Conservation (phyloP, 108 stramenopile species). For the Parietichytrium sp. region DNA sequence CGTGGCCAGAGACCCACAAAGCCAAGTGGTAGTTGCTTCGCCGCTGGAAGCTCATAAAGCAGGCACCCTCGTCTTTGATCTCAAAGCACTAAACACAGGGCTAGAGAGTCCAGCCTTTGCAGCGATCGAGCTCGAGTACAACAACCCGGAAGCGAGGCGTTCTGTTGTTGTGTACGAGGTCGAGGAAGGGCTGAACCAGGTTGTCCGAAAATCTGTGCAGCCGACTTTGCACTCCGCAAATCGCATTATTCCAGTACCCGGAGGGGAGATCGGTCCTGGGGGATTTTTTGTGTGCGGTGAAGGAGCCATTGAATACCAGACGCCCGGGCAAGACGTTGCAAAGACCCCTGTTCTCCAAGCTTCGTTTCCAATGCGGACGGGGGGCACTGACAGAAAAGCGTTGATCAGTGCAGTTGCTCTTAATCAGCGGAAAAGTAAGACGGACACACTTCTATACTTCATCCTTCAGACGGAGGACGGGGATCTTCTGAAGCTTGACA, state of each 20-base stretch:
- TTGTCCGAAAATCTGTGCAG: constrained; percentile 65
- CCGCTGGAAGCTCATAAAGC: constrained; percentile 93
- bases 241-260: constrained; percentile 83
- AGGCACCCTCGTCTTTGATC: constrained; percentile 74
- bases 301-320: constrained; percentile 84
- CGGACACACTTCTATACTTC: constrained; percentile 77
- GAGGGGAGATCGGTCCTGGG: constrained; percentile 83
- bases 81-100: constrained; percentile 88
- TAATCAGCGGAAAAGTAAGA: constrained; percentile 78
- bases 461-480: constrained; percentile 88
- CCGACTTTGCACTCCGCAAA: constrained; percentile 70
- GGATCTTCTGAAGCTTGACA: constrained; percentile 88
- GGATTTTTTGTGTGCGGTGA: constrained; percentile 93
- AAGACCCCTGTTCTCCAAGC: constrained; percentile 55
- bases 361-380: too few relatives aligned
- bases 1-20: constrained; percentile 75
- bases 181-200: constrained; percentile 97
- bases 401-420: constrained; percentile 73
- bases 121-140: constrained; percentile 86
- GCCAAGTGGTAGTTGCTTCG: constrained; percentile 77
- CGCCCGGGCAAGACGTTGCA: constrained; percentile 69
- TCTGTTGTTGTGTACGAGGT: constrained; percentile 89
- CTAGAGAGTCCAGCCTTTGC: constrained; percentile 98
- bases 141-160: constrained; percentile 69
- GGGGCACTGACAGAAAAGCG: constrained; percentile 71